Percentiles rank a stretch among this genome's conserved stretches.
phyloP scores from a whole-genome alignment of 495 filamentous ascomycete genomes.

The Achaetomiella virescens region DNA sequence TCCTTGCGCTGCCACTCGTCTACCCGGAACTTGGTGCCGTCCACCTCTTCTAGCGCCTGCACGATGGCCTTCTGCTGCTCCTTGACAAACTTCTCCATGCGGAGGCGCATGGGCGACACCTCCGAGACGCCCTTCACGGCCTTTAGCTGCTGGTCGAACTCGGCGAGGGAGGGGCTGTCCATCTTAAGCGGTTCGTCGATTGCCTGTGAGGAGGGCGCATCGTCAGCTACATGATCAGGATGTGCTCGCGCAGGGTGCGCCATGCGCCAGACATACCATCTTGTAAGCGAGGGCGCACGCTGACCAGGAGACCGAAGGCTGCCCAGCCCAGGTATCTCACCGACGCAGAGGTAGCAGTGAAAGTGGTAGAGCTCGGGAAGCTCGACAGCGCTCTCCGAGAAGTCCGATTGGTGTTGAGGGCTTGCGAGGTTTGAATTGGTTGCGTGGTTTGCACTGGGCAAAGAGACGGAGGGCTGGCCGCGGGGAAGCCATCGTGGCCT shows the following conservation, averaged over 20 bases:
- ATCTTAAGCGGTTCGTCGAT: conserved; percentile 33
- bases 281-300: conserved; percentile 25
- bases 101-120: conserved; percentile 87
- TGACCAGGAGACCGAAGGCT: conserved; percentile 23
- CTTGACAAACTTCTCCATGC: conserved; percentile 95
- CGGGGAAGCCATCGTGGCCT: conserved; percentile 21
- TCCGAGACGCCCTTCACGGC: conserved; percentile 59
- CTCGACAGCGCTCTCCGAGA: conserved; percentile 19
- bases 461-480: conserved; percentile 21
- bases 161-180: conserved; percentile 56
- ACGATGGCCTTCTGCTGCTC: conserved; percentile 85
- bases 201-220: conserved; percentile 23
- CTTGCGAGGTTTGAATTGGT: conserved; percentile 12
- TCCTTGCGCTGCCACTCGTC: conserved; percentile 86
- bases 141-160: conserved; percentile 61
- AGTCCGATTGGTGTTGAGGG: background rate
- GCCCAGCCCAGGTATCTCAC: conserved; percentile 19
- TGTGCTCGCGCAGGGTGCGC: background rate
- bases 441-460: conserved; percentile 19
- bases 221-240: background rate
- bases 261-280: conserved; percentile 21
- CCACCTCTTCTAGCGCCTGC: conserved; percentile 67
- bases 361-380: conserved; percentile 4
- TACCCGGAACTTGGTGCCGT: conserved; percentile 70
- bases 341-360: conserved; percentile 8